phyloP scores from a whole-genome alignment of 2,329 filamentous ascomycete genomes.

The Alternaria atra region DNA sequence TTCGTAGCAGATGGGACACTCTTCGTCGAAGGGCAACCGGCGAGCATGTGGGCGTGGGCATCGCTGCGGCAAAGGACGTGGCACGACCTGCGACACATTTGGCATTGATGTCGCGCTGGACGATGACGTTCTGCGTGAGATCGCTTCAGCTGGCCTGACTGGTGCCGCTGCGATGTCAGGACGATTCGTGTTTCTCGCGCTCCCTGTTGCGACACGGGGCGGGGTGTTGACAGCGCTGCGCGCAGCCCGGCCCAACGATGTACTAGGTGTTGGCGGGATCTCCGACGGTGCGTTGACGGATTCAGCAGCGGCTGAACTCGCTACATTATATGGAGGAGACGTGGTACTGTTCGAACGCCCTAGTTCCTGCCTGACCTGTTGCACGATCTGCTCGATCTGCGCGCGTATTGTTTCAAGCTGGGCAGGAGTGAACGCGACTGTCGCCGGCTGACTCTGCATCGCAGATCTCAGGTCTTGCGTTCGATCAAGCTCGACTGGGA shows the following conservation, averaged over 20 bases:
- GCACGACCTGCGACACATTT: neutral
- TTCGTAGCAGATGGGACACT: slow-evolving; percentile 34
- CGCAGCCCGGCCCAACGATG: neutral
- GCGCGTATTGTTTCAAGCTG: neutral
- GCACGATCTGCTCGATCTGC: neutral
- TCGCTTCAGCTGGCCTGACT: neutral
- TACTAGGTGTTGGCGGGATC: neutral
- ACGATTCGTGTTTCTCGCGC: neutral
- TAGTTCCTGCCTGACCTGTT: too few relatives aligned
- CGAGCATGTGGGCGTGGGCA: slow-evolving; percentile 24
- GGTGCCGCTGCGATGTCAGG: neutral
- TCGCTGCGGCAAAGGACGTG: neutral
- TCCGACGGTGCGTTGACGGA: neutral
- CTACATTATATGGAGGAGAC: neutral
- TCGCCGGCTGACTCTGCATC: too few relatives aligned
- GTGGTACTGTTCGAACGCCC: neutral
- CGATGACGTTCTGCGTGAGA: neutral
- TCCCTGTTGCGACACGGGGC: neutral
- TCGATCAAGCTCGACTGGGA: neutral
- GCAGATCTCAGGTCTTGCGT: neutral
- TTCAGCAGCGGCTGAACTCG: neutral
- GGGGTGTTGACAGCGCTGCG: neutral
- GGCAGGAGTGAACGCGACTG: neutral
- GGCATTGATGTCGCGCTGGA: neutral
- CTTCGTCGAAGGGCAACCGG: slow-evolving; percentile 23